Base-by-base conservation (phyloP, 1,139 yeast genomes). In the Candida sp. region DNA sequence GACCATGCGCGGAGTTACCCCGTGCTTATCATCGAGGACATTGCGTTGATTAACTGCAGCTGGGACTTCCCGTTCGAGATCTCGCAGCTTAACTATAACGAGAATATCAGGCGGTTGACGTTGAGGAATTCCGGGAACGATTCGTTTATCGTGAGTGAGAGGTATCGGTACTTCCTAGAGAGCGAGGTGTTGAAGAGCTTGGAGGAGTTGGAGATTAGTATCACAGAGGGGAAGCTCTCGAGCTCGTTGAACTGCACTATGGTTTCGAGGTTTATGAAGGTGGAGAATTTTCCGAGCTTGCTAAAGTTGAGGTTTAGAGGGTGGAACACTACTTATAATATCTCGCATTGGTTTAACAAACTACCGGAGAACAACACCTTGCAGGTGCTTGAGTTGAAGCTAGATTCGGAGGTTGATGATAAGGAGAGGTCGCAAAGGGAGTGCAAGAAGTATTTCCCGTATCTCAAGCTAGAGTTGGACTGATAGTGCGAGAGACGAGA, bases 61-160 rank as follows among this genome's bases (percentile, higher is more conserved):
- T 77, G 81, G 81, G 78, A 72, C 47, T 77, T 73, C 47, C 81
- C 81, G 1, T 77, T 77, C 52, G 58, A 67, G 7, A 55, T 74
- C 9, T 55, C 66, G 3, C 68, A 66, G 45, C 76, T 77, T 58
- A 75, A 75, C 50, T 54, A 58, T 44, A 60, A 66, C 43, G 51
- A 63, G 4, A 58, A 75, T 32, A 52, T 57, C 4, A 54, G 44
- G 4, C 41, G 17, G 11, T 59, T 76, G 23, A 53, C 55, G n/a
- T 52, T 77, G n/a, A 55, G 54, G 5, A 75, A 71, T 54, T 58
- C 67, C 4, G 54, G 60, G 30, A 59, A 63, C 38, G 66, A 72
- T 52, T 59, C 77, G 7, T 76, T 77, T 53, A 60, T 71, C 7
- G 61, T 71, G 2, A 73, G 73, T 51, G 81, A 77, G 52, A 54